Percentiles rank a stretch among this genome's conserved stretches.
Conservation (phyloP, 768 basidiomycete genomes). For the Rhodotorula diobovata region DNA sequence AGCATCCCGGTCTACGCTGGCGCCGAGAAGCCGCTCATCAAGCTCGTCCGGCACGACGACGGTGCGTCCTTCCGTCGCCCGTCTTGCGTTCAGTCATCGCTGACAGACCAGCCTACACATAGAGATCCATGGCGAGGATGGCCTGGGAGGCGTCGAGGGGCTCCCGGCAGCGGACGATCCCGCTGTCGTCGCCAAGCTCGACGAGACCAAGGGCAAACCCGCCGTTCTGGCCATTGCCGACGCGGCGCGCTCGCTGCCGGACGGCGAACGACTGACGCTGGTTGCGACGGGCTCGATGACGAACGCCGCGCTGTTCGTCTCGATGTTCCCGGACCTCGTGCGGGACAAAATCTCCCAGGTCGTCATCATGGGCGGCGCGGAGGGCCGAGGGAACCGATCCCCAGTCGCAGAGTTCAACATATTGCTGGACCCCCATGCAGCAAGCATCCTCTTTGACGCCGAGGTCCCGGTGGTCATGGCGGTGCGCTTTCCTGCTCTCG, state of each 20-base stretch:
- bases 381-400: conserved; percentile 75
- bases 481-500: too few species aligned
- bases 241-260: conserved; percentile 52
- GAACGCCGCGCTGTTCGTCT: conserved; percentile 67
- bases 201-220: neutral
- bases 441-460: conserved; percentile 70
- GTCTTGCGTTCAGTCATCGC: conserved; percentile 48
- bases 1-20: conserved; percentile 65
- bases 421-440: conserved; percentile 60
- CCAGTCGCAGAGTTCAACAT: conserved; percentile 50
- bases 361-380: conserved; percentile 88
- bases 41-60: conserved; percentile 57
- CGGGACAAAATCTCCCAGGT: conserved; percentile 60
- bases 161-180: conserved; percentile 57
- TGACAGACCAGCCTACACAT: neutral
- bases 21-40: conserved; percentile 64
- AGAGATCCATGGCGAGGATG: conserved; percentile 73
- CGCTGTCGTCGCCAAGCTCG: conserved; percentile 47
- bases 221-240: conserved; percentile 65
- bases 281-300: conserved; percentile 81
- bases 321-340: conserved; percentile 54
- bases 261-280: conserved; percentile 61
- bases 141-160: conserved; percentile 78
- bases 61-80: conserved; percentile 3
- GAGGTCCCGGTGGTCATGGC: conserved; percentile 57